A percentile compares a stretch with the other conserved stretches of the same genome.
Conservation (phyloP, 306 rosid genomes). For the Inga laurina region DNA sequence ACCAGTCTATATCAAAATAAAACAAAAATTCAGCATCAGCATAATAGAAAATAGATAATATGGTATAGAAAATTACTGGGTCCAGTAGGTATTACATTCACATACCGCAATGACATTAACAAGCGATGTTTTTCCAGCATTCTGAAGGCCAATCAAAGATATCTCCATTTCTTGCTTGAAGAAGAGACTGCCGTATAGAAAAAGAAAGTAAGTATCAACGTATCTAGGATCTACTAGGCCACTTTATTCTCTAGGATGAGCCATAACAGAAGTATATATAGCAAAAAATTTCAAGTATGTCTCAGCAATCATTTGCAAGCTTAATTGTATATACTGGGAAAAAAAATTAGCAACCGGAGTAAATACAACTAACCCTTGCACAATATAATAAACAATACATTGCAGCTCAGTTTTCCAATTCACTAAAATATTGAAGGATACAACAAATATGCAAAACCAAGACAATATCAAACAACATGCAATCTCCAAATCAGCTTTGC, state of each 20-base stretch:
- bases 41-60: constrained; percentile 1
- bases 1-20: constrained; percentile 49
- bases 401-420: neutral
- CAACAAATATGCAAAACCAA: neutral
- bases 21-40: constrained; percentile 33
- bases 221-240: neutral
- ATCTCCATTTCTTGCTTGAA: constrained; percentile 84
- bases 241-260: neutral
- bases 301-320: constrained; percentile 4
- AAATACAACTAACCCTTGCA: neutral
- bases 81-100: constrained; percentile 16
- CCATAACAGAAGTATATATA: neutral
- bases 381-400: neutral
- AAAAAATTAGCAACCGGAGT: neutral
- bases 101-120: constrained; percentile 77
- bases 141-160: constrained; percentile 76
- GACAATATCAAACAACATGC: neutral
- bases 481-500: neutral
- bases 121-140: constrained; percentile 79
- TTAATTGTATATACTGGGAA: neutral
- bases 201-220: neutral
- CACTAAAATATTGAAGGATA: neutral
- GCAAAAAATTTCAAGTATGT: neutral
- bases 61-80: neutral
- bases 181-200: constrained; percentile 42